These are phyloP conservation scores for Trametes maxima DNA, from an alignment of 768 basidiomycete species.

Conservation along the genomic window DNA sequence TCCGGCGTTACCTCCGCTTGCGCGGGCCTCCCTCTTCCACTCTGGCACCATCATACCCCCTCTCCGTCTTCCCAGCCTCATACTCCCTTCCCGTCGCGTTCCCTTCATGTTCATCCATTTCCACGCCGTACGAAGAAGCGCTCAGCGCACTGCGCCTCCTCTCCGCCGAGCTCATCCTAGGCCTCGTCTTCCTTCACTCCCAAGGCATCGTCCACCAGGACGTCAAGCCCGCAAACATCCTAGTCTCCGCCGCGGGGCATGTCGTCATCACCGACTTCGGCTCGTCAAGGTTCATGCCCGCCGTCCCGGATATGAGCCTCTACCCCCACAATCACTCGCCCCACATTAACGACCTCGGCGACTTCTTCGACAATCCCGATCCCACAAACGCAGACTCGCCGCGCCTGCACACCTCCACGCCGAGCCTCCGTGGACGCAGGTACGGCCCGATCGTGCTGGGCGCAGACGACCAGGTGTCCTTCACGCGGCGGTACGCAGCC, in stretches of 20 bases:
- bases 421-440: not conserved
- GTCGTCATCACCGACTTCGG: constrained; percentile 22
- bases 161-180: constrained; percentile 19
- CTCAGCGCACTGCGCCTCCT: constrained; percentile 12
- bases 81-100: constrained; percentile 15
- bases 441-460: constrained; percentile 17
- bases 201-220: constrained; percentile 24
- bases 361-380: not conserved
- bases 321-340: not conserved
- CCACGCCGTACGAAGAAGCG: constrained; percentile 9
- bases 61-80: not conserved
- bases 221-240: constrained; percentile 24
- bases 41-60: not conserved
- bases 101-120: constrained; percentile 9
- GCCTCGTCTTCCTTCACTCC: constrained; percentile 13
- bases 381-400: not conserved
- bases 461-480: constrained; percentile 21
- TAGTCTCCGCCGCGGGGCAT: constrained; percentile 18
- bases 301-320: not conserved
- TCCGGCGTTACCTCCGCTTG: constrained; percentile 12
- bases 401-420: not conserved
- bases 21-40: not conserved
- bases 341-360: not conserved
- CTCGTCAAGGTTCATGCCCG: constrained; percentile 12
- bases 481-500: constrained; percentile 23